phyloP scores from a whole-genome alignment of 31 red algal genomes.

The Odonthalia washingtoniensis region DNA sequence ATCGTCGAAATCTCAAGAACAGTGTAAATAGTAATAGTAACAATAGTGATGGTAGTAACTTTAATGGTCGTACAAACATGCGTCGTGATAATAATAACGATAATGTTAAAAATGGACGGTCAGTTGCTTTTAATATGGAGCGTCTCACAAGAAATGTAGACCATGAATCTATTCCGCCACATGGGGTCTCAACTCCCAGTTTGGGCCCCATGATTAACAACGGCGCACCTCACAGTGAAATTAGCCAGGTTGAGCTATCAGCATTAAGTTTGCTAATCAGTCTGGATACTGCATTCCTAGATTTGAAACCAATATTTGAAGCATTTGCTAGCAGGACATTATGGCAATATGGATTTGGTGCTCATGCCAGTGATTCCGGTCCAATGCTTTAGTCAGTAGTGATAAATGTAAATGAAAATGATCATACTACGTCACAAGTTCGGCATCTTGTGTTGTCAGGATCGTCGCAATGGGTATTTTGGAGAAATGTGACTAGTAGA shows the following conservation, averaged over 20 bases:
- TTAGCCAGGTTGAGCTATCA: neutral
- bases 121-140: neutral
- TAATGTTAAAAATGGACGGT: neutral
- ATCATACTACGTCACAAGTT: neutral
- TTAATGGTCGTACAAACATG: no score
- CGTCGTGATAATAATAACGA: neutral
- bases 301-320: neutral
- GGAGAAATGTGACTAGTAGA: neutral
- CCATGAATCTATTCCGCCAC: neutral
- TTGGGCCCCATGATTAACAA: neutral
- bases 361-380: neutral
- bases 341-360: neutral
- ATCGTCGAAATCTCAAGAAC: neutral
- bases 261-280: neutral
- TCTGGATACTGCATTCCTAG: neutral
- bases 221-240: neutral
- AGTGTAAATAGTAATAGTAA: neutral
- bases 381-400: neutral
- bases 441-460: neutral
- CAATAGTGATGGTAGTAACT: neutral
- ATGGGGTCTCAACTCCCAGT: neutral
- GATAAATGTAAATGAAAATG: neutral
- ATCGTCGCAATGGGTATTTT: neutral
- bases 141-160: neutral
- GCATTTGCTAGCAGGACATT: neutral